Evolutionary conservation across 352 stramenopile genomes (phyloP).

Genomic region (Globisporangium spinosum): DNA sequence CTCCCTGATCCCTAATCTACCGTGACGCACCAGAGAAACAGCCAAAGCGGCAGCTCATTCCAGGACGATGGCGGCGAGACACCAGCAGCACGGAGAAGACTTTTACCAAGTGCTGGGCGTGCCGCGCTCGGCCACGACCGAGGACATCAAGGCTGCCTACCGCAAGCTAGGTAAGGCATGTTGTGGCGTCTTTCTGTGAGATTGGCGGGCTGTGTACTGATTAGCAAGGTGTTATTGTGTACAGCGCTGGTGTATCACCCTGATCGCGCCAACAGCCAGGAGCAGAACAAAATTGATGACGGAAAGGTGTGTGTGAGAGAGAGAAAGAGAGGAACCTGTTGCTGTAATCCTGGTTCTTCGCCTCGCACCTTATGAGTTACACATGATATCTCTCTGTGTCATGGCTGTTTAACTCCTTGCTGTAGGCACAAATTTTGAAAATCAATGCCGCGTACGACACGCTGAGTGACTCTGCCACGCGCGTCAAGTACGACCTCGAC

Average conservation of each 20-base stretch:
- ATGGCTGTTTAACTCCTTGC: background rate
- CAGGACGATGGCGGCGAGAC: constrained; percentile 14
- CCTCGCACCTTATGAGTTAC: background rate
- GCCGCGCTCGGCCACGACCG: constrained; percentile 48
- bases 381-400: no score
- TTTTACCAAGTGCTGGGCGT: constrained; percentile 67
- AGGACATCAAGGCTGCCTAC: constrained; percentile 78
- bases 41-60: background rate
- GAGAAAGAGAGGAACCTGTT: no score
- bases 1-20: background rate
- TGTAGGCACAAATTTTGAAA: constrained; percentile 42
- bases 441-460: constrained; percentile 78
- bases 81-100: constrained; percentile 23
- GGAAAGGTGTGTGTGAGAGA: constrained; percentile 22
- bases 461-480: constrained; percentile 41
- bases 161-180: constrained; percentile 56
- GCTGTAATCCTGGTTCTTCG: background rate
- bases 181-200: background rate
- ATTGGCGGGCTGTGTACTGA: constrained; percentile 1
- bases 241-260: constrained; percentile 69
- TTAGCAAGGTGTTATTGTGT: constrained; percentile 6
- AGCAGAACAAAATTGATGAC: constrained; percentile 21
- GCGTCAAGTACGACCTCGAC: constrained; percentile 70
- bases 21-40: background rate
- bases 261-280: constrained; percentile 46